These are phyloP conservation scores for Oxytropis ochrocephala DNA, from an alignment of 306 rosid genomes.

Conservation along the genomic window DNA sequence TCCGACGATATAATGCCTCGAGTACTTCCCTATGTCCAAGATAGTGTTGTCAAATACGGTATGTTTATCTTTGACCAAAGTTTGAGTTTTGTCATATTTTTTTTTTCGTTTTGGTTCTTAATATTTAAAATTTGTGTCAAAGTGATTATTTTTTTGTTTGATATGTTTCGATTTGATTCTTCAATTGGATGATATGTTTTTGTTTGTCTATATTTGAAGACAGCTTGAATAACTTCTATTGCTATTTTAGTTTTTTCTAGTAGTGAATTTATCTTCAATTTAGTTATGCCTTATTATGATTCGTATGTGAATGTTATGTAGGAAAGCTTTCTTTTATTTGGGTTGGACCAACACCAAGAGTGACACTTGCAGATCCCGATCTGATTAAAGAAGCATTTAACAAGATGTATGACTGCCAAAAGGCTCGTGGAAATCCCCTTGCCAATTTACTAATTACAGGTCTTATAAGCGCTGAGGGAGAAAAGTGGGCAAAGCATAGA, in stretches of 20 bases:
- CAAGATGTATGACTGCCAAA: slow-evolving; percentile 27
- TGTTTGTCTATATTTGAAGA: too few relatives aligned
- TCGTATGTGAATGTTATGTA: neutral
- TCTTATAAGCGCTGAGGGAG: slow-evolving; percentile 21
- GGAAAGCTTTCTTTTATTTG: slow-evolving; percentile 14
- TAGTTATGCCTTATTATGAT: too few relatives aligned
- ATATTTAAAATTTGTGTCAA: too few relatives aligned
- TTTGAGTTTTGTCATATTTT: too few relatives aligned
- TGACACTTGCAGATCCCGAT: slow-evolving; percentile 36
- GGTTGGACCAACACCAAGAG: slow-evolving; percentile 32
- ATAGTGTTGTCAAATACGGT: slow-evolving; percentile 34
- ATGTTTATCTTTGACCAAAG: neutral
- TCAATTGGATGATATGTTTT: too few relatives aligned
- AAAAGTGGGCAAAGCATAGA: slow-evolving; percentile 50
- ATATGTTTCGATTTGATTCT: too few relatives aligned
- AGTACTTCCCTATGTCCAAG: slow-evolving; percentile 20
- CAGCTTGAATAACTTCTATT: too few relatives aligned
- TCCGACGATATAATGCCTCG: slow-evolving; percentile 35
- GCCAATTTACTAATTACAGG: slow-evolving; percentile 24
- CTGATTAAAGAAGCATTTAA: slow-evolving; percentile 28
- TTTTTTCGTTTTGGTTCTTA: too few relatives aligned
- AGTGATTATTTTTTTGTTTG: too few relatives aligned
- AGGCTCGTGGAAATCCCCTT: neutral
- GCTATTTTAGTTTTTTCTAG: too few relatives aligned
- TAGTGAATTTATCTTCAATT: neutral